Evolutionary conservation across 2,329 filamentous ascomycete species (phyloP), one percentile per base, ranked within the genome.

Genomic region (Penicillium paneum): DNA sequence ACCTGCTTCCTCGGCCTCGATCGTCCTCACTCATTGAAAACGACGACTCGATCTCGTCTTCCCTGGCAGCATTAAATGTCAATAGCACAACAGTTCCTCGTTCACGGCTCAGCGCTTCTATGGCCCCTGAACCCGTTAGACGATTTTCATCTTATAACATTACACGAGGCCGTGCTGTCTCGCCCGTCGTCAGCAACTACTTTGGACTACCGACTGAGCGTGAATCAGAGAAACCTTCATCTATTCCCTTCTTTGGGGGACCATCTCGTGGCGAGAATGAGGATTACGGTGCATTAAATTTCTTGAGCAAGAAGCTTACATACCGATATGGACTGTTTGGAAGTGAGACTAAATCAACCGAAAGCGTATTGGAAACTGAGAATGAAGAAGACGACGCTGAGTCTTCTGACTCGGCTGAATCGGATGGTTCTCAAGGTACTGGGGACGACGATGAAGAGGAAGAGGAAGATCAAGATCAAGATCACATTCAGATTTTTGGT

Each of bases 231-330:
- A 68, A 61, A 54, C 66, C 63, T 45, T 66, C 58, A 13, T 69
- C 65, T 21, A 60, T 64, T 12, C 68, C 69, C 31, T 66, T 67
- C 45, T 69, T 66, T 54, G 62, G 66, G 12, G 55, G 52, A 43
- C 52, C 56, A 44, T 32, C 61, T 39, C 56, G 59, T 43, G 58
- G 55, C 49, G 59, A 60, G 17, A 41, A 58, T 44, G 57, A 67
- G n/a, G 80, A 83, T 15, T 80, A 80, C 0, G 79, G 81, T 17
- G 83, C 63, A 17, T 84, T 52, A 80, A 86, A 54, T 64, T 86
- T 29, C 79, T 80, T 29, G 81, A 79, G 79, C 42, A 73, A 77
- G 12, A 78, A 76, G 67, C 74, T 79, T 21, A 67, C 68, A 41
- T 69, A 71, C 48, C 67, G 65, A 50, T 73, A 73, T 61, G 62